Evolutionary conservation across 2,329 filamentous ascomycete species (phyloP), one percentile per base, ranked within the genome.

Genomic region (Cyanodermella asteris): DNA sequence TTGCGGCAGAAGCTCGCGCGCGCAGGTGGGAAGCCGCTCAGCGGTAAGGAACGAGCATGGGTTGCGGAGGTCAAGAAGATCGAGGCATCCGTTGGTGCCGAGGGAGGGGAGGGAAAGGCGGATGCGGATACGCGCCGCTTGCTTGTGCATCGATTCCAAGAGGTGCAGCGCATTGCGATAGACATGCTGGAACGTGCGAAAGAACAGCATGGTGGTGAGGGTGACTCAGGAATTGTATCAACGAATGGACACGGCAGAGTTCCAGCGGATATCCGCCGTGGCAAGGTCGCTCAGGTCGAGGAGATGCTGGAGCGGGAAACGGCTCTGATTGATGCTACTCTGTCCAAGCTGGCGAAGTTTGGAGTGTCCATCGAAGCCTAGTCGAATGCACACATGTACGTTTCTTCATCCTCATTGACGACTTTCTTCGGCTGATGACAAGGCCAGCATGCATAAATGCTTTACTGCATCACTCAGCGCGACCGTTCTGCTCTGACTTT

Each of bases 281-380:
- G 51, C 18, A 53, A 49, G 38, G 41, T 58, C 23, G 42, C 44
- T 3, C 51, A 59, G 37, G 55, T 55, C 5, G 56, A 56, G 51
- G 45, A 40, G 20, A 51, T 59, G 51, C 50, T 59, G 23, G 55
- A 58, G 30, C 42, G 54, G 45, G 55, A 59, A 50, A 35, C 26
- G 5, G 34, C 31, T 8, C 10, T 19, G 16, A 14, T 29, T 7
- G n/a, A 17, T 18, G 10, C 22, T 23, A 13, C n/a, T 4, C 15
- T 7, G 9, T 19, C 20, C 23, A 3, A 7, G n/a, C n/a, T n/a
- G n/a, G n/a, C n/a, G n/a, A n/a, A n/a, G n/a, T n/a, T n/a, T n/a
- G n/a, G n/a, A n/a, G n/a, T n/a, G n/a, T n/a, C n/a, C n/a, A n/a
- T n/a, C n/a, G n/a, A n/a, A n/a, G n/a, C n/a, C n/a, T n/a, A n/a